These are phyloP conservation scores for Eurotiales sp. DNA, from an alignment of 2,329 filamentous ascomycete genomes.

Conservation along the genomic window DNA sequence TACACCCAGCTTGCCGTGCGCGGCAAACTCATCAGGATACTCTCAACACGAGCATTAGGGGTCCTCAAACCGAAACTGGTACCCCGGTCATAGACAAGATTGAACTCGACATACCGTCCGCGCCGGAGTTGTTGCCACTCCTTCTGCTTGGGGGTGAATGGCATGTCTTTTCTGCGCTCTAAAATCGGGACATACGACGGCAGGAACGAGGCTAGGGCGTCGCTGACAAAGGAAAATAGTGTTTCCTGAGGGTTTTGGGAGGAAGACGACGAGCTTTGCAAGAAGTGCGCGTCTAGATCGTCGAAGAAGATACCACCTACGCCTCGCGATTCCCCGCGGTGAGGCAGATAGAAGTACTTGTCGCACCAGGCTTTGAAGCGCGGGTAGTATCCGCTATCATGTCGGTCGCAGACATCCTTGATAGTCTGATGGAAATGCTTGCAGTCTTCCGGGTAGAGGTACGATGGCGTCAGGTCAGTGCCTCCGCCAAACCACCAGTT, in stretches of 20 bases:
- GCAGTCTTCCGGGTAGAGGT: constrained; percentile 95
- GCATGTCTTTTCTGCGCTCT: constrained; percentile 84
- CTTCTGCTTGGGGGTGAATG: constrained; percentile 80
- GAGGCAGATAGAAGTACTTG: constrained; percentile 92
- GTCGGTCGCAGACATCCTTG: constrained; percentile 88
- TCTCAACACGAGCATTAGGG: constrained; percentile 86
- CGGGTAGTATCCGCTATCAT: constrained; percentile 87
- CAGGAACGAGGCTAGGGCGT: constrained; percentile 80
- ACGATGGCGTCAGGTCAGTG: constrained; percentile 86
- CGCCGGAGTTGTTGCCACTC: constrained; percentile 93
- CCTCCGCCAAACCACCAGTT: constrained; percentile 97
- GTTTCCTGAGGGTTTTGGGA: constrained; percentile 82
- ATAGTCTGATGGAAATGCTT: constrained; percentile 94
- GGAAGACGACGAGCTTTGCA: constrained; percentile 35
- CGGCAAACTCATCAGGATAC: constrained; percentile 94
- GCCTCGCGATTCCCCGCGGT: constrained; percentile 80
- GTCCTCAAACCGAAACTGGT: constrained; percentile 93
- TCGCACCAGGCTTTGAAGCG: constrained; percentile 99
- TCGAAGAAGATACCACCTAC: constrained; percentile 98
- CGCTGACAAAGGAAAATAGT: constrained; percentile 83
- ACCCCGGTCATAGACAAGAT: constrained; percentile 92
- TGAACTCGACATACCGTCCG: constrained; percentile 98
- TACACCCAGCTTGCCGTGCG: constrained; percentile 92
- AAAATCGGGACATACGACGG: constrained; percentile 90
- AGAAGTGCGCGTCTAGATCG: constrained; percentile 68